These are phyloP conservation scores for Vachellia pachyceras DNA, from an alignment of 306 rosid species.

Conservation along the genomic window DNA sequence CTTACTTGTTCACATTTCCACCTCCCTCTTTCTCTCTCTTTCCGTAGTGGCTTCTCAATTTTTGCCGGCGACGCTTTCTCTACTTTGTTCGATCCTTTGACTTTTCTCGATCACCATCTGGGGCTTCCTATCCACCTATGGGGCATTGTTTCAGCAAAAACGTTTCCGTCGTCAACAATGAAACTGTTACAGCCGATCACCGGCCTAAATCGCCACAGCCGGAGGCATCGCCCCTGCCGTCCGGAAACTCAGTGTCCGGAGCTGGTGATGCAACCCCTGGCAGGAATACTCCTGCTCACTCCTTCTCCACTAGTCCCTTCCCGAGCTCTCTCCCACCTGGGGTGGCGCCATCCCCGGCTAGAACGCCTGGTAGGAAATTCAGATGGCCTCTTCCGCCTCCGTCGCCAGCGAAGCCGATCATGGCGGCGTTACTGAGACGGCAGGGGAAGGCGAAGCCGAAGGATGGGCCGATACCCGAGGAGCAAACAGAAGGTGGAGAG, in stretches of 20 bases:
- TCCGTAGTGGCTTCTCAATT: constrained; percentile 34
- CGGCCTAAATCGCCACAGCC: constrained; percentile 20
- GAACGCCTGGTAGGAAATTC: constrained; percentile 78
- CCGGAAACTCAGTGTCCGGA: constrained; percentile 36
- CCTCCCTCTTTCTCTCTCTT: constrained; percentile 20
- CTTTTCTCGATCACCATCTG: constrained; percentile 45
- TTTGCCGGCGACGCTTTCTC: constrained; percentile 43
- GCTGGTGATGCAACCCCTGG: constrained; percentile 54
- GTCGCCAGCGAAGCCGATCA: constrained; percentile 97
- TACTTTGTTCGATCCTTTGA: constrained; percentile 46
- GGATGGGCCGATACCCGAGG: constrained; percentile 91
- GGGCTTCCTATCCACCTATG: constrained; percentile 46
- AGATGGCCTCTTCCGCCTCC: constrained; percentile 97
- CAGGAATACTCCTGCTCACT: constrained; percentile 61
- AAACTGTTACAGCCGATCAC: constrained; percentile 45
- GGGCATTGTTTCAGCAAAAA: constrained; percentile 85
- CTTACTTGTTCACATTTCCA: background rate
- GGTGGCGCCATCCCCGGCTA: constrained; percentile 90
- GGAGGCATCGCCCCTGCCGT: constrained; percentile 10
- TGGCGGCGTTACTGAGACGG: constrained; percentile 69
- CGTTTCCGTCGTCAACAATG: constrained; percentile 61
- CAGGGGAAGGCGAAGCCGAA: constrained; percentile 66
- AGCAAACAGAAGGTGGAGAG: constrained; percentile 57
- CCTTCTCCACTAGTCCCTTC: constrained; percentile 70
- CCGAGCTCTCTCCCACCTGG: constrained; percentile 81